Percentiles rank a stretch among this genome's conserved stretches.
These are phyloP conservation scores for Pichia cephalocereana DNA, from an alignment of 805 yeast genomes.

Conservation along the genomic window DNA sequence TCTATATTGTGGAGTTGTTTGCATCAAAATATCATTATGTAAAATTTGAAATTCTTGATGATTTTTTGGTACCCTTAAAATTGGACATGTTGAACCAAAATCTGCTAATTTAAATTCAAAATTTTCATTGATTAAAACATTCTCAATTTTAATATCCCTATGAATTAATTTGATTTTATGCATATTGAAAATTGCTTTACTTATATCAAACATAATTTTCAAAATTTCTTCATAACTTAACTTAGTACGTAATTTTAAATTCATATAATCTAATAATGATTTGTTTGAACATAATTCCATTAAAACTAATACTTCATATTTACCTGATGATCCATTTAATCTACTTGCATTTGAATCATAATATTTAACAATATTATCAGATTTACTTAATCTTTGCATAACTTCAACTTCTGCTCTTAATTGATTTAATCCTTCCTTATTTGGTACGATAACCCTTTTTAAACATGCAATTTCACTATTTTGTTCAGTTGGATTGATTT, in stretches of 20 bases:
- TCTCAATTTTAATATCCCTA: constrained; percentile 90
- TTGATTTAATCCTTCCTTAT: constrained; percentile 70
- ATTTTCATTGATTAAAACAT: constrained; percentile 68
- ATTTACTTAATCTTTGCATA: constrained; percentile 80
- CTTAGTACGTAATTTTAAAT: constrained; percentile 70
- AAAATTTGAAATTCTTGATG: constrained; percentile 65
- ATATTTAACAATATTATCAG: constrained; percentile 75
- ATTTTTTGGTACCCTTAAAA: constrained; percentile 65
- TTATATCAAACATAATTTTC: constrained; percentile 74
- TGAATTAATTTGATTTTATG: constrained; percentile 75
- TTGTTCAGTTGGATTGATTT: constrained; percentile 51
- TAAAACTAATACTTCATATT: constrained; percentile 77
- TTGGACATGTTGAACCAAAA: constrained; percentile 80
- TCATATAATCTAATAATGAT: constrained; percentile 87
- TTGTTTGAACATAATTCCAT: constrained; percentile 92
- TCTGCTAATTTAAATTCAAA: constrained; percentile 80
- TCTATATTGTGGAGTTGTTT: constrained; percentile 93
- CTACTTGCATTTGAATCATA: constrained; percentile 94
- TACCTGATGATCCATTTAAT: constrained; percentile 33
- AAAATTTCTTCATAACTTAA: constrained; percentile 68
- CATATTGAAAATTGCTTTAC: constrained; percentile 76
- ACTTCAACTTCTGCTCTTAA: constrained; percentile 95
- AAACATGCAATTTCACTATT: constrained; percentile 62
- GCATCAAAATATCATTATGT: constrained; percentile 76
- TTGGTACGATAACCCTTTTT: constrained; percentile 93